phyloP scores from a whole-genome alignment of 2,329 filamentous ascomycete genomes.

The Plenodomus lindquistii region DNA sequence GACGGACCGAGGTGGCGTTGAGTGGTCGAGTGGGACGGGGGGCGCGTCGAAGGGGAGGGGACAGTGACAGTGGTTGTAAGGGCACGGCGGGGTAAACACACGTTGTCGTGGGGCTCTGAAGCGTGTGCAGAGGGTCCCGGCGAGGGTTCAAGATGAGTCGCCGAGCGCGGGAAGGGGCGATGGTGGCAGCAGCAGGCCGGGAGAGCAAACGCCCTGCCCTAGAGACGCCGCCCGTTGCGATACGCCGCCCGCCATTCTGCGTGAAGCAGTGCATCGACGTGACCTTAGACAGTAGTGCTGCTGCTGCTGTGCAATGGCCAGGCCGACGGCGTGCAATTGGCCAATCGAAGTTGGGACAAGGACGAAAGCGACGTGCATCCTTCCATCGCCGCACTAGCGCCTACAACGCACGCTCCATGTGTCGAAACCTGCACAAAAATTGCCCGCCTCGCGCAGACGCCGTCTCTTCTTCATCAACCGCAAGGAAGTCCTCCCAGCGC shows the following conservation, averaged over 20 bases:
- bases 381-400: background rate
- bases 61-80: conserved; percentile 20
- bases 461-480: conserved; percentile 26
- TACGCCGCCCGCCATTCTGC: conserved; percentile 26
- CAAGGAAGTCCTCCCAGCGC: conserved; percentile 42
- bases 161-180: conserved; percentile 27
- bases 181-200: conserved; percentile 12
- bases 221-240: background rate
- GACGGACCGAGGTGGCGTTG: conserved; percentile 42
- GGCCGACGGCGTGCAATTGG: conserved; percentile 20
- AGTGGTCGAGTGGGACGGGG: conserved; percentile 20
- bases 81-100: conserved; percentile 34
- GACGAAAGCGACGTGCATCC: background rate
- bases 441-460: background rate
- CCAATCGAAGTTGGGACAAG: conserved; percentile 15
- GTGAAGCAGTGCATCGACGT: conserved; percentile 41
- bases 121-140: conserved; percentile 29
- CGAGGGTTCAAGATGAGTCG: conserved; percentile 17
- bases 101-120: conserved; percentile 30
- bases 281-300: conserved; percentile 14
- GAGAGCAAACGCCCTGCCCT: conserved; percentile 9
- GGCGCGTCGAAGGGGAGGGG: conserved; percentile 27
- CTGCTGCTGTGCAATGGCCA: background rate
- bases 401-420: background rate
- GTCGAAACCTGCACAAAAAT: conserved; percentile 1